phyloP scores from a whole-genome alignment of 495 filamentous ascomycete species.

The Xylaria flabelliformis region DNA sequence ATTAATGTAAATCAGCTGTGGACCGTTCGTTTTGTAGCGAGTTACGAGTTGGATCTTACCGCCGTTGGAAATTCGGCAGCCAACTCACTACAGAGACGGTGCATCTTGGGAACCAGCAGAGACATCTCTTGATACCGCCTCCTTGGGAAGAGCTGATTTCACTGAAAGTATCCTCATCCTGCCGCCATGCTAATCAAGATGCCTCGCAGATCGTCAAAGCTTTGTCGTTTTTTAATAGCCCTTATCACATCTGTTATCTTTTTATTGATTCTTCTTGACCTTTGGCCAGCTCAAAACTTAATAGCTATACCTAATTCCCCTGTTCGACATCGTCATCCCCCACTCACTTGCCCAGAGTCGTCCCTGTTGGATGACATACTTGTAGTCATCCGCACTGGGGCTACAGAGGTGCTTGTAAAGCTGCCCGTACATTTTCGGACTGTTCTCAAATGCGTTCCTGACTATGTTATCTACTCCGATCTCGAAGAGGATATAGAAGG shows the following conservation, averaged over 20 bases:
- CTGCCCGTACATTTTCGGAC: slow-evolving; percentile 15
- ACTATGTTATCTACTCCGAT: slow-evolving; percentile 25
- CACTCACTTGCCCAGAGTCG: background rate
- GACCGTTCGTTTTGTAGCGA: too few species aligned
- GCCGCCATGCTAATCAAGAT: background rate
- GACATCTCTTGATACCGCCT: too few species aligned
- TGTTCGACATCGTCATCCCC: background rate
- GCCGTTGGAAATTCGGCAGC: too few species aligned
- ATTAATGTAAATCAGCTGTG: too few species aligned
- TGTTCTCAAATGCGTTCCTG: background rate
- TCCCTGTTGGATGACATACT: slow-evolving; percentile 16
- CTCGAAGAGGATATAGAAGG: slow-evolving; percentile 18
- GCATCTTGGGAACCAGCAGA: too few species aligned
- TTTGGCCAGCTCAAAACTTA: background rate
- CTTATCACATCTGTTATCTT: background rate
- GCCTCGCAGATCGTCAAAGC: background rate
- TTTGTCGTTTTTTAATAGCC: background rate
- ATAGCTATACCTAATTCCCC: background rate
- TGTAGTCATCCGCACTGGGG: slow-evolving; percentile 22
- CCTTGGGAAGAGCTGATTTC: background rate
- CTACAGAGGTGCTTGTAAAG: slow-evolving; percentile 19
- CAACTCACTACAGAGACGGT: too few species aligned
- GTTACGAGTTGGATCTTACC: too few species aligned
- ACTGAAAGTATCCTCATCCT: background rate
- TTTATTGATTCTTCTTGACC: background rate